Percentiles rank a stretch among this genome's conserved stretches.
Conservation (phyloP, 192 early-diverging fungal genomes). For the Spizellomyces sp. region DNA sequence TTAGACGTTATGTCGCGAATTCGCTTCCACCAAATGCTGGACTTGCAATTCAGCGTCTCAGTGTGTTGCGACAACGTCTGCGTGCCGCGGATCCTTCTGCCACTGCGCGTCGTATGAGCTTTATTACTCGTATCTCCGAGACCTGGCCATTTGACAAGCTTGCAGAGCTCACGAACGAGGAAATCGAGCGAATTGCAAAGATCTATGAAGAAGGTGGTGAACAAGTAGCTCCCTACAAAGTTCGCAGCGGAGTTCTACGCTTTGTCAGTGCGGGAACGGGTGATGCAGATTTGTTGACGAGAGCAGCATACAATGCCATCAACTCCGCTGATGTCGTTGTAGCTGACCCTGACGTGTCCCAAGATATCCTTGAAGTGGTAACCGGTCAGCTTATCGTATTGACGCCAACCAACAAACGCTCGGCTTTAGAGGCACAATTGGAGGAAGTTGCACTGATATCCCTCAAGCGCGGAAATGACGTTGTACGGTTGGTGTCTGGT, state of each 20-base stretch:
- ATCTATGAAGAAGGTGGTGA: slow-evolving; percentile 50
- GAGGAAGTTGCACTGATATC: too few species aligned
- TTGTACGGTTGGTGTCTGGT: slow-evolving; percentile 85
- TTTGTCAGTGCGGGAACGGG: slow-evolving; percentile 84
- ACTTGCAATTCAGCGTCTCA: slow-evolving; percentile 72
- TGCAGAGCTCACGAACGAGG: slow-evolving; percentile 63
- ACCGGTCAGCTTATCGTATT: slow-evolving; percentile 18
- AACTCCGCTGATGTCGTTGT: slow-evolving; percentile 76
- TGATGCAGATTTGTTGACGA: slow-evolving; percentile 77
- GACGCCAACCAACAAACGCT: not conserved
- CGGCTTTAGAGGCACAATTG: too few species aligned
- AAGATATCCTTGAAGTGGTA: slow-evolving; percentile 55
- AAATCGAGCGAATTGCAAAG: slow-evolving; percentile 60
- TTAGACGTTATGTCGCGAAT: slow-evolving; percentile 69
- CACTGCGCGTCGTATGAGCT: slow-evolving; percentile 70
- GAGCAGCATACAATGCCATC: slow-evolving; percentile 56
- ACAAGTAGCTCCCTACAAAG: slow-evolving; percentile 9
- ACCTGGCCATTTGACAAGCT: slow-evolving; percentile 79
- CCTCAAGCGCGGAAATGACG: slow-evolving; percentile 49
- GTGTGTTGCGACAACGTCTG: slow-evolving; percentile 51
- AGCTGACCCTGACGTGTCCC: slow-evolving; percentile 78
- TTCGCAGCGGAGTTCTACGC: slow-evolving; percentile 19
- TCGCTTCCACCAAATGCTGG: slow-evolving; percentile 67
- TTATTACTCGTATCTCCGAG: slow-evolving; percentile 81
- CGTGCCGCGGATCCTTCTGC: slow-evolving; percentile 52